Evolutionary conservation across 2,329 filamentous ascomycete genomes (phyloP), one percentile per base, ranked within the genome.

Genomic region (Ceratocystis huliohia): DNA sequence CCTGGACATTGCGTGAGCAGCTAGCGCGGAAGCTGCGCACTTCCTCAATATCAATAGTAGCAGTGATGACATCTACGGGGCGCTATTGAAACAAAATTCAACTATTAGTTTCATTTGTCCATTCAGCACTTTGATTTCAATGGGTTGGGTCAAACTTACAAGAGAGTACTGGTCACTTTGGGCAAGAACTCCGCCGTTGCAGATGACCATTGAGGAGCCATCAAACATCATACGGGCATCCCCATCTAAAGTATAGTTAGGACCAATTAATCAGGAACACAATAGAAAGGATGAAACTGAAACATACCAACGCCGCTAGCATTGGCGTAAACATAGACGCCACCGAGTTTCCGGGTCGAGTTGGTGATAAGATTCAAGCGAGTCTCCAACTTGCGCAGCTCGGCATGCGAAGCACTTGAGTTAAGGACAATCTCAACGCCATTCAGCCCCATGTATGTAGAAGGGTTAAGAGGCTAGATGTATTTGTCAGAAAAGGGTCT

Each of bases 31-130:
- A 85, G 0, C 80, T 77, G 41, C 87, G 78, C 5, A 93, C 87
- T 69, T 89, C 85, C 71, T 93, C 89, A 1, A 89, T 76, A 70
- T 88, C 85, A 5, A 88, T 78, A 0, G 84, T 88, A 2, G 86
- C 86, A 4, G 80, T 82, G 20, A 86, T 75, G 3, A 88, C 84
- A 70, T 88, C 85, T 5, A 88, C 85, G 28, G 79, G 79, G 17
- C 84, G 84, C 66, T 67, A 22, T n/a, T 2, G 7, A 25, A 13
- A 28, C 13, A 10, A 15, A 1, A 53, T 25, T 17, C 1, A 28
- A 63, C 57, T 41, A 67, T 56, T 53, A 15, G 10, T 28, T 22
- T 25, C 6, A n/a, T 17, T 41, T 17, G 6, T 7, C 37, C 5
- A 22, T 64, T 53, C 44, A 7, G 10, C 22, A 66, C n/a, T 8